phyloP scores from a whole-genome alignment of 2,329 filamentous ascomycete species.

The Periconia digitata region DNA sequence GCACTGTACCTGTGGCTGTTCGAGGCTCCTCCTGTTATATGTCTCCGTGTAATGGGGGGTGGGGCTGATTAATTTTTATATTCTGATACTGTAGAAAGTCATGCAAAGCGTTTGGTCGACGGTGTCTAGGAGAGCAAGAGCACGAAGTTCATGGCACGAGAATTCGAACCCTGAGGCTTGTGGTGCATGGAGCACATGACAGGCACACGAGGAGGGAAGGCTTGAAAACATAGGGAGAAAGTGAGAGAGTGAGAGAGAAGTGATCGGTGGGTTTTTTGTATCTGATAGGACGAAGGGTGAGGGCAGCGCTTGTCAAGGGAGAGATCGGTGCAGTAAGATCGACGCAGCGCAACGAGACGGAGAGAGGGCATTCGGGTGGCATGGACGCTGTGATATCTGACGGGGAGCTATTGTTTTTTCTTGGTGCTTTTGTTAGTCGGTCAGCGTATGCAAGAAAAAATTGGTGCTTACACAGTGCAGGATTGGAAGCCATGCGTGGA shows the following conservation, averaged over 20 bases:
- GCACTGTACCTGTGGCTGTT: neutral
- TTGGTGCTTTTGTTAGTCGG: too few relatives aligned
- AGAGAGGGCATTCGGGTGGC: too few relatives aligned
- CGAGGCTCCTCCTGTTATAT: neutral
- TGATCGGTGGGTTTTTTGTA: neutral
- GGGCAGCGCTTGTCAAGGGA: too few relatives aligned
- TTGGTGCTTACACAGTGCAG: neutral
- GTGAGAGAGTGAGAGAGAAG: neutral
- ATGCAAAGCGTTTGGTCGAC: neutral
- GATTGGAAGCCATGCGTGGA: too few relatives aligned
- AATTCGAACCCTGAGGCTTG: neutral
- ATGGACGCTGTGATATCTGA: neutral
- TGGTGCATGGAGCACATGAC: neutral
- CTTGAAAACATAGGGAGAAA: neutral
- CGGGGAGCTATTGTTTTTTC: neutral
- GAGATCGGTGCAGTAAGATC: too few relatives aligned
- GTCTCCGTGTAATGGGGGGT: neutral
- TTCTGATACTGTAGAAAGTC: neutral
- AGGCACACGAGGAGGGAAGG: neutral
- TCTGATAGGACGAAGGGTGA: neutral
- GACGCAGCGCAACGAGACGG: too few relatives aligned
- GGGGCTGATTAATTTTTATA: neutral
- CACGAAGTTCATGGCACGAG: neutral
- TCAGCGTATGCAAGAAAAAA: too few relatives aligned
- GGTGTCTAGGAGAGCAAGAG: neutral